phyloP scores from a whole-genome alignment of 257 asterid genomes.

The Asclepias syriaca region DNA sequence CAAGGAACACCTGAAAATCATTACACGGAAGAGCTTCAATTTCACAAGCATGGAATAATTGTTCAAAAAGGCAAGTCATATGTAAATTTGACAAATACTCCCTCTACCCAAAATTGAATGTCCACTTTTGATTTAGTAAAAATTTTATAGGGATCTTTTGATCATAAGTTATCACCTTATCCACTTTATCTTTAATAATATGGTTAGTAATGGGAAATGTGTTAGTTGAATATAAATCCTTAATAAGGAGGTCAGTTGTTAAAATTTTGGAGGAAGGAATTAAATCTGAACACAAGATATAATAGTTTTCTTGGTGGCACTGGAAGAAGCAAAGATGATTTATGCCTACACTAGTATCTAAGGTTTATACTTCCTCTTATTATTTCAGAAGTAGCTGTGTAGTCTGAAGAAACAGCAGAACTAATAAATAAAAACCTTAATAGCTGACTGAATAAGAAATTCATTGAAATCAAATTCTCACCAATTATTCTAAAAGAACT shows the following conservation, averaged over 20 bases:
- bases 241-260: background rate
- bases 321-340: background rate
- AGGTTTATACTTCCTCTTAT: background rate
- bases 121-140: background rate
- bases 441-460: background rate
- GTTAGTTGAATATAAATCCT: background rate
- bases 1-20: conserved; percentile 77
- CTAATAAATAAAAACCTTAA: background rate
- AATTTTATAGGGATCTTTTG: too few relatives aligned
- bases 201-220: too few relatives aligned
- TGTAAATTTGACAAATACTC: background rate
- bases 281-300: background rate
- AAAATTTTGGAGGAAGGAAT: background rate
- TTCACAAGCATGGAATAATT: conserved; percentile 10
- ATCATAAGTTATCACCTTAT: too few relatives aligned
- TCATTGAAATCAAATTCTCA: background rate
- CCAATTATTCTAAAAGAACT: background rate
- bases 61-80: conserved; percentile 12
- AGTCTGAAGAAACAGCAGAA: background rate
- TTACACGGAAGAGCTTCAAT: background rate
- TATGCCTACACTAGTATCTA: background rate
- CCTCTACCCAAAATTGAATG: background rate
- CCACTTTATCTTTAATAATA: too few relatives aligned
- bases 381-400: background rate
- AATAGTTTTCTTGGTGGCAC: background rate